Percentiles rank a stretch among this genome's conserved stretches.
Conservation (phyloP, 257 asterid genomes). For the Osmanthus fragrans region DNA sequence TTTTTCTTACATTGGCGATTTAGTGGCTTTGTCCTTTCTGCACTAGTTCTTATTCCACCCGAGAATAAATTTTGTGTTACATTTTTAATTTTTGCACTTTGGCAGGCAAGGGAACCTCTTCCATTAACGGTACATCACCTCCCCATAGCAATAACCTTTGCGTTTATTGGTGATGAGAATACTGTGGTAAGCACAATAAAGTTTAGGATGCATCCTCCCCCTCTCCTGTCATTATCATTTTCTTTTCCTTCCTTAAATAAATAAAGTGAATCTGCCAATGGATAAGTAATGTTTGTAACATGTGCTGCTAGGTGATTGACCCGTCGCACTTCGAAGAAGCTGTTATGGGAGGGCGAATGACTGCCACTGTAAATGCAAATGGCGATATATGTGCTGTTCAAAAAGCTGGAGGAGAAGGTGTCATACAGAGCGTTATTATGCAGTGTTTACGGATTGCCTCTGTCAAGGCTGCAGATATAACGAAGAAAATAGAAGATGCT, state of each 20-base stretch:
- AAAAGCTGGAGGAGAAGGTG: slow-evolving; percentile 91
- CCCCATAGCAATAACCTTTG: slow-evolving; percentile 90
- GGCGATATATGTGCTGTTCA: slow-evolving; percentile 95
- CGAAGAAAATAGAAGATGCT: slow-evolving; percentile 75
- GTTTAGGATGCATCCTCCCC: neutral
- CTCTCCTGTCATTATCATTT: neutral
- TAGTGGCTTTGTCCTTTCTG: slow-evolving; percentile 25
- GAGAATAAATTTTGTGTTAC: slow-evolving; percentile 19
- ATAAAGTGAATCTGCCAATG: slow-evolving; percentile 14
- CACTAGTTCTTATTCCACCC: neutral
- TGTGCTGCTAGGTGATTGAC: slow-evolving; percentile 7
- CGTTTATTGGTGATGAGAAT: slow-evolving; percentile 69
- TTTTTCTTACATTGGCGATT: neutral
- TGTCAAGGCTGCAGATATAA: slow-evolving; percentile 81
- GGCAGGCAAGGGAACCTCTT: slow-evolving; percentile 89
- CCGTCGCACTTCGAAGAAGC: slow-evolving; percentile 95
- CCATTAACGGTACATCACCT: slow-evolving; percentile 94
- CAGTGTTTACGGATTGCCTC: slow-evolving; percentile 95
- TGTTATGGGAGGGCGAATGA: slow-evolving; percentile 87
- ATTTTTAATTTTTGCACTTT: slow-evolving; percentile 24
- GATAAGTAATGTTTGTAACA: slow-evolving; percentile 11
- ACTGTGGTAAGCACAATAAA: slow-evolving; percentile 53
- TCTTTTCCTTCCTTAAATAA: neutral
- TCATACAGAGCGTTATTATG: slow-evolving; percentile 79
- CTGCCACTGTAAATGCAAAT: slow-evolving; percentile 74